A percentile compares a stretch with the other conserved stretches of the same genome.
Conservation (phyloP, 2,329 filamentous ascomycete genomes). For the Aspergillus hiratsukae region DNA sequence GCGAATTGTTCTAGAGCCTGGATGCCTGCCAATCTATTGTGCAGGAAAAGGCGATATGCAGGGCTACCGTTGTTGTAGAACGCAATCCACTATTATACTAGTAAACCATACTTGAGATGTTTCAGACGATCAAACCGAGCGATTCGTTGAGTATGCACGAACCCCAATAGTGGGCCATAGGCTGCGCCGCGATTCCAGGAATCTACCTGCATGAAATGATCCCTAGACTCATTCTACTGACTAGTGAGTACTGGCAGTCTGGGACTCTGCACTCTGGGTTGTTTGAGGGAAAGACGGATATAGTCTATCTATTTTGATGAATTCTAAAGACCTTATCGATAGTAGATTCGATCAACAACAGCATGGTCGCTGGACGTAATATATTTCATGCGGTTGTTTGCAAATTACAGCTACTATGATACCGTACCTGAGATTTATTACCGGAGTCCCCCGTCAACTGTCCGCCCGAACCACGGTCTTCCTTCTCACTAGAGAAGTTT, state of each 20-base stretch:
- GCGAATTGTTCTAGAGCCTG: background rate
- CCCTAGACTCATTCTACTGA: conserved; percentile 3
- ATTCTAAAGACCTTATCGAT: too few species aligned
- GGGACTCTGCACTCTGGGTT: background rate
- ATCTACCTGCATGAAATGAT: conserved; percentile 3
- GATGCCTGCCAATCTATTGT: background rate
- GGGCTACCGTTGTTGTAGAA: background rate
- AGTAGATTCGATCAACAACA: too few species aligned
- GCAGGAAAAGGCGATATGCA: background rate
- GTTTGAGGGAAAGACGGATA: background rate
- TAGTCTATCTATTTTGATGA: too few species aligned
- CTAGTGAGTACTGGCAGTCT: background rate
- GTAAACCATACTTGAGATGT: background rate
- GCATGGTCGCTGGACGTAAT: background rate
- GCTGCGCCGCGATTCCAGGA: conserved; percentile 5
- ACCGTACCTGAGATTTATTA: background rate
- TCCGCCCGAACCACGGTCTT: background rate
- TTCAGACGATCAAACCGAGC: background rate
- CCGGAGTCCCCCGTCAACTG: too few species aligned
- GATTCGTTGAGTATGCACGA: background rate
- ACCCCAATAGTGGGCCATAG: background rate
- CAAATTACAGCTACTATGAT: background rate
- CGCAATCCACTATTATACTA: background rate
- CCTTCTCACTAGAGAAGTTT: background rate
- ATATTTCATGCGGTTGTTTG: background rate